phyloP scores from a whole-genome alignment of 805 yeast genomes.

The Suhomyces sp. region DNA sequence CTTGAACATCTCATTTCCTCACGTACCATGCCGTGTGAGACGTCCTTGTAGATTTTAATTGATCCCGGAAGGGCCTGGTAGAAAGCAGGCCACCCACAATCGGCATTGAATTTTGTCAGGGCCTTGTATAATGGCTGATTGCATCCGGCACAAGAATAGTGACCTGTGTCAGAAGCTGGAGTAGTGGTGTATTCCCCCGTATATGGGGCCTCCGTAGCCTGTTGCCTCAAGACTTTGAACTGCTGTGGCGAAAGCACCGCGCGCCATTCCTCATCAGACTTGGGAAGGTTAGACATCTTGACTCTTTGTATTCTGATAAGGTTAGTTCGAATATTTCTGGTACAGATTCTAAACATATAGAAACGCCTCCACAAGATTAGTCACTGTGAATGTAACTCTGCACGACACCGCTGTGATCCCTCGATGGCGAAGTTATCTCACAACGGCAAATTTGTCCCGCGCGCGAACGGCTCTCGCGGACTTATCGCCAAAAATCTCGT shows the following conservation, averaged over 20 bases:
- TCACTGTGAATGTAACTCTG: background rate
- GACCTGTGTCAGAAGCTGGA: slow-evolving; percentile 56
- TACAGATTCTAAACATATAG: background rate
- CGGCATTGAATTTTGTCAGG: slow-evolving; percentile 77
- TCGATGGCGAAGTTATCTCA: background rate
- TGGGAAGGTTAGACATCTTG: slow-evolving; percentile 18
- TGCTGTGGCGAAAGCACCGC: slow-evolving; percentile 75
- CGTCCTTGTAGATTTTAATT: slow-evolving; percentile 59
- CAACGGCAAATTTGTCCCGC: background rate
- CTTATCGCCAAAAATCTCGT: background rate
- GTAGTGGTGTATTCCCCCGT: slow-evolving; percentile 56
- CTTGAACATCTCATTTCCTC: slow-evolving; percentile 84
- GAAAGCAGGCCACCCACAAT: slow-evolving; percentile 99
- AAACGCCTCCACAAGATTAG: background rate
- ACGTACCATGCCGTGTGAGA: slow-evolving; percentile 70
- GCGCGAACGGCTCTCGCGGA: background rate
- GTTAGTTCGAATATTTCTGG: background rate
- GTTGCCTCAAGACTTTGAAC: slow-evolving; percentile 70
- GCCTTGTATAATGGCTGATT: slow-evolving; percentile 74
- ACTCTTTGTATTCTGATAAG: background rate
- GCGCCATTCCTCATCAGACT: slow-evolving; percentile 67
- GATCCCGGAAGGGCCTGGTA: slow-evolving; percentile 86
- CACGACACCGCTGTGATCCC: background rate
- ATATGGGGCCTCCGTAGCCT: slow-evolving; percentile 67
- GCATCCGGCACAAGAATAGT: slow-evolving; percentile 86